Conservation (phyloP, 306 rosid species). For the Gastrolobium bilobum region DNA sequence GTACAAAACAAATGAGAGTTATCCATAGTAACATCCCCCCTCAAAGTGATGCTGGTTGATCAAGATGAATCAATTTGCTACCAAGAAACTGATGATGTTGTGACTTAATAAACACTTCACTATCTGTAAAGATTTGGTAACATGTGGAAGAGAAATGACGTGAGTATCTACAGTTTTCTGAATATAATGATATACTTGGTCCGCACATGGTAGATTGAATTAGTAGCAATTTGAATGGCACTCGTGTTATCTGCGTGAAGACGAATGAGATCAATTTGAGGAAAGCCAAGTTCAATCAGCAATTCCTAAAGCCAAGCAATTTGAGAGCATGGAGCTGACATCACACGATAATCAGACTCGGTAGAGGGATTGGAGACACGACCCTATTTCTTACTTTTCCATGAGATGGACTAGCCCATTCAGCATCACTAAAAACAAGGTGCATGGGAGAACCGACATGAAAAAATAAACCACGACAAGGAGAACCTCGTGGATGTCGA, state of each 20-base stretch:
- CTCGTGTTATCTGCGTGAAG: neutral
- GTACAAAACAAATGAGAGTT: neutral
- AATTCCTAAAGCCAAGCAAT: neutral
- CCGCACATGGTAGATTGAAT: neutral
- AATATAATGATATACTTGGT: neutral
- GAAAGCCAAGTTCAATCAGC: neutral
- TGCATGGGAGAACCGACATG: neutral
- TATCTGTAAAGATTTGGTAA: neutral
- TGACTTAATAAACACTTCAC: neutral
- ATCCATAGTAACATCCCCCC: neutral
- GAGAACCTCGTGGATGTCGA: neutral
- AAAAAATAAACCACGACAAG: neutral
- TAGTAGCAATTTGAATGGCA: conserved; percentile 1
- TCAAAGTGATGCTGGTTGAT: neutral
- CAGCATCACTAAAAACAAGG: neutral
- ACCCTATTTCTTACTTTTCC: neutral
- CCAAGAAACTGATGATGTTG: neutral
- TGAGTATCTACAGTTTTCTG: neutral
- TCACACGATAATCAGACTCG: neutral
- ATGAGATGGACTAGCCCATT: neutral
- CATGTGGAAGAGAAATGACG: neutral
- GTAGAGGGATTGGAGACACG: neutral
- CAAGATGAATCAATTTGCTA: neutral
- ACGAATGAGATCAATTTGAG: neutral
- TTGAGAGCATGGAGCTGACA: neutral